A percentile compares a stretch with the other conserved stretches of the same genome.
Conservation (phyloP, 768 basidiomycete species). For the Boletus tylopilopsis region DNA sequence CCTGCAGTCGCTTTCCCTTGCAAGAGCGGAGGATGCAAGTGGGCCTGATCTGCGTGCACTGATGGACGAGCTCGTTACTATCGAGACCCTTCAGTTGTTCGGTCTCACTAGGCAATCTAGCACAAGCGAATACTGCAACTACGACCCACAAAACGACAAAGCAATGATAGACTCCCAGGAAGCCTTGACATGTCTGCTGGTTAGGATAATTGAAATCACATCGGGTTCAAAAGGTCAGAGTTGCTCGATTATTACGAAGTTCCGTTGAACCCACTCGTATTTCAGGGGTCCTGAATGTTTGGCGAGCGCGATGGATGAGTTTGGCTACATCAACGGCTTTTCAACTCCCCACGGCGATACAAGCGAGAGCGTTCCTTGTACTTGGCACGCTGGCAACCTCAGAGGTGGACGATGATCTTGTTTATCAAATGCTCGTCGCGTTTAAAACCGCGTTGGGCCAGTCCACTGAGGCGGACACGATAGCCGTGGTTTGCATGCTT, state of each 20-base stretch:
- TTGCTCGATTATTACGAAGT: not conserved
- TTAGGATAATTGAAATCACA: constrained; percentile 58
- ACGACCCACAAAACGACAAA: constrained; percentile 51
- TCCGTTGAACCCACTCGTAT: constrained; percentile 11
- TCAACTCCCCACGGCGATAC: constrained; percentile 84
- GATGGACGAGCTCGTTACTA: constrained; percentile 55
- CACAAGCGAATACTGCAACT: constrained; percentile 64
- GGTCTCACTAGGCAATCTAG: constrained; percentile 62
- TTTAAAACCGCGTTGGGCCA: constrained; percentile 68
- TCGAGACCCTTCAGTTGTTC: constrained; percentile 63
- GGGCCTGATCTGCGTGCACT: constrained; percentile 58
- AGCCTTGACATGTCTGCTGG: constrained; percentile 57
- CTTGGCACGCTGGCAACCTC: constrained; percentile 78
- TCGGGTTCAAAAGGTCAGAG: constrained; percentile 66
- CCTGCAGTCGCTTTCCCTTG: constrained; percentile 68
- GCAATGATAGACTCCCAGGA: constrained; percentile 64
- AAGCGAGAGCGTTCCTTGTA: constrained; percentile 81
- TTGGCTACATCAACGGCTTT: constrained; percentile 85
- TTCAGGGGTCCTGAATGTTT: constrained; percentile 75
- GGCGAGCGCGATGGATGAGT: constrained; percentile 94
- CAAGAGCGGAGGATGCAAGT: constrained; percentile 54
- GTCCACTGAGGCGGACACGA: constrained; percentile 64
- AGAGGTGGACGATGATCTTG: constrained; percentile 88
- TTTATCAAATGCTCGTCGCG: constrained; percentile 91
- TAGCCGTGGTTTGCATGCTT: constrained; percentile 82